Evolutionary conservation across 805 yeast species (phyloP).

Genomic region (Torulaspora delbrueckii): DNA sequence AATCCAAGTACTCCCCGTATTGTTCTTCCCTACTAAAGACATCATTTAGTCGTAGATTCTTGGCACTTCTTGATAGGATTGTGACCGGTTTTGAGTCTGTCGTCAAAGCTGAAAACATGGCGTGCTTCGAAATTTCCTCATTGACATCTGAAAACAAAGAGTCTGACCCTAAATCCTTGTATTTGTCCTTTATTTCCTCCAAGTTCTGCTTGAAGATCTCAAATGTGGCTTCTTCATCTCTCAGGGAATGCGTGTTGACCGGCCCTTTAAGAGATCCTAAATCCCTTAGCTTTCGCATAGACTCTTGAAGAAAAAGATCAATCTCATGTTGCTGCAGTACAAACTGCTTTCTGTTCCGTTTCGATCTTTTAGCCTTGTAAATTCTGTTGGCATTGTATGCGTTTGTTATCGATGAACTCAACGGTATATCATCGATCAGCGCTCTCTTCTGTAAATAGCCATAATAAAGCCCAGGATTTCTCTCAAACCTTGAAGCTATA

Average conservation of each 20-base stretch:
- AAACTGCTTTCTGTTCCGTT: constrained; percentile 46
- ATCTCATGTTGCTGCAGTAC: constrained; percentile 67
- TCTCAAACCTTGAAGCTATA: constrained; percentile 52
- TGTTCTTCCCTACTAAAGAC: constrained; percentile 57
- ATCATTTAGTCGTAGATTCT: constrained; percentile 44
- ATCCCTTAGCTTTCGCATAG: constrained; percentile 33
- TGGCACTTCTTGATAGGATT: constrained; percentile 48
- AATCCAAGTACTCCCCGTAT: constrained; percentile 61
- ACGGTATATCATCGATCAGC: background rate
- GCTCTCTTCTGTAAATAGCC: constrained; percentile 17
- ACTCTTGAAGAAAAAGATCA: constrained; percentile 44
- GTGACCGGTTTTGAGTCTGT: constrained; percentile 13
- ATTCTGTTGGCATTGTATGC: constrained; percentile 29
- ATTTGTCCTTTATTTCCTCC: constrained; percentile 9
- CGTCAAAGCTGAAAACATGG: constrained; percentile 25
- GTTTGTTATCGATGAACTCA: constrained; percentile 13
- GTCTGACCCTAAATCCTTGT: constrained; percentile 22
- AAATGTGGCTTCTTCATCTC: constrained; percentile 30
- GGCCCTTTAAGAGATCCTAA: constrained; percentile 24
- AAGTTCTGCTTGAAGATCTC: constrained; percentile 25
- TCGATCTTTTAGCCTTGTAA: constrained; percentile 36
- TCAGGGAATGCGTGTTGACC: constrained; percentile 28
- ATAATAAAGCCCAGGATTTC: constrained; percentile 55
- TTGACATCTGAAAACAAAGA: constrained; percentile 16
- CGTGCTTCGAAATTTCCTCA: constrained; percentile 17